Evolutionary conservation across 73 alveolate genomes (phyloP).

Genomic region (Paramecium sonneborni): DNA sequence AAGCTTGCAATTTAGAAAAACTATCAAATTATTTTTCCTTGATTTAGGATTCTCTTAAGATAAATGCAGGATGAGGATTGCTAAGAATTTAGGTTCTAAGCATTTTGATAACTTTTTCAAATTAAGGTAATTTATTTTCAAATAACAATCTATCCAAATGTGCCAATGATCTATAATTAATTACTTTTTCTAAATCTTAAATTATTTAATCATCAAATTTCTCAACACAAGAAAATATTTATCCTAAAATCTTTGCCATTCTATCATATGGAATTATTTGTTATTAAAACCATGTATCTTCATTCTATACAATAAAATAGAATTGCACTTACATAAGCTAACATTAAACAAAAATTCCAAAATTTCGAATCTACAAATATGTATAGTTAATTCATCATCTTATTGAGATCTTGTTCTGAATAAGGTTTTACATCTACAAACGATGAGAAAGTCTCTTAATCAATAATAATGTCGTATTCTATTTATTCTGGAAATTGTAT

Average conservation of each 20-base stretch:
- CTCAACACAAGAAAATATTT: conserved; percentile 9
- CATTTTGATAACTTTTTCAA: background rate
- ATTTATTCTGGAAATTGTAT: background rate
- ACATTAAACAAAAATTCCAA: conserved; percentile 16
- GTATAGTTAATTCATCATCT: background rate
- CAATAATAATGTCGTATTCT: background rate
- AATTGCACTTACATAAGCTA: conserved; percentile 3
- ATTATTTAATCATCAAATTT: background rate
- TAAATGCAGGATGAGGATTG: conserved; percentile 23
- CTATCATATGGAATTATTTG: background rate
- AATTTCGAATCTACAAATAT: background rate
- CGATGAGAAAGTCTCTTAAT: background rate
- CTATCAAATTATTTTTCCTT: conserved; percentile 17
- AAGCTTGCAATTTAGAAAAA: background rate
- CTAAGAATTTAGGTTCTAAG: background rate
- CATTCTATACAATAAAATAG: background rate
- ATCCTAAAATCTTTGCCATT: background rate
- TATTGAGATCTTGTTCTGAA: background rate
- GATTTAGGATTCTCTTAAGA: background rate
- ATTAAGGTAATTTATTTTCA: background rate
- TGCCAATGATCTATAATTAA: conserved; percentile 23
- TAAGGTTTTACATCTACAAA: background rate
- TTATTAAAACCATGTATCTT: background rate
- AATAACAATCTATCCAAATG: conserved; percentile 33
- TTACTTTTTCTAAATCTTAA: background rate